A percentile compares a stretch with the other conserved stretches of the same genome.
phyloP scores from a whole-genome alignment of 345 rosid genomes.

The Dovyalis caffra region DNA sequence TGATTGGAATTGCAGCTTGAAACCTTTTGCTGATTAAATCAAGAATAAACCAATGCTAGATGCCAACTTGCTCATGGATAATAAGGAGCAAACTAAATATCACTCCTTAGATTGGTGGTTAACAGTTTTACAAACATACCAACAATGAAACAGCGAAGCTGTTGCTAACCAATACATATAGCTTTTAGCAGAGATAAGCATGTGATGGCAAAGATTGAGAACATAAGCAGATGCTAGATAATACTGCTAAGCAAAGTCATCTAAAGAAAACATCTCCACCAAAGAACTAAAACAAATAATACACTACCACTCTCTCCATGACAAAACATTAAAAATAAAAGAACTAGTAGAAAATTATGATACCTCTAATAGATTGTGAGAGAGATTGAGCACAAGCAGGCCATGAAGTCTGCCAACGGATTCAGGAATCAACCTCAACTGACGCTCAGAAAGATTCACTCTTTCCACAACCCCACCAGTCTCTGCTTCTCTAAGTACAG shows the following conservation, averaged over 20 bases:
- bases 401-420: slow-evolving; percentile 20
- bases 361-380: slow-evolving; percentile 27
- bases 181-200: too few relatives aligned
- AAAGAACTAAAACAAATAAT: too few relatives aligned
- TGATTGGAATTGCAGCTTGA: not conserved
- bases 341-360: not conserved
- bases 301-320: too few relatives aligned
- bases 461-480: slow-evolving; percentile 22
- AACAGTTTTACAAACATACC: too few relatives aligned
- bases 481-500: slow-evolving; percentile 9
- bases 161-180: too few relatives aligned
- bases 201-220: too few relatives aligned
- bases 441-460: slow-evolving; percentile 23
- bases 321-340: not conserved
- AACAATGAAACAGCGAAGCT: too few relatives aligned
- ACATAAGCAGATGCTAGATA: too few relatives aligned
- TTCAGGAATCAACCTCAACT: slow-evolving; percentile 27
- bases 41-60: not conserved
- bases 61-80: not conserved
- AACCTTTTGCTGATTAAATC: not conserved
- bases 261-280: too few relatives aligned
- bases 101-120: not conserved
- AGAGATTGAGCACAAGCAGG: slow-evolving; percentile 23
- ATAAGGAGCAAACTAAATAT: too few relatives aligned
- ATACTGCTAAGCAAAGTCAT: too few relatives aligned